Evolutionary conservation across 495 filamentous ascomycete genomes (phyloP).

Genomic region (Ramalina intermedia): DNA sequence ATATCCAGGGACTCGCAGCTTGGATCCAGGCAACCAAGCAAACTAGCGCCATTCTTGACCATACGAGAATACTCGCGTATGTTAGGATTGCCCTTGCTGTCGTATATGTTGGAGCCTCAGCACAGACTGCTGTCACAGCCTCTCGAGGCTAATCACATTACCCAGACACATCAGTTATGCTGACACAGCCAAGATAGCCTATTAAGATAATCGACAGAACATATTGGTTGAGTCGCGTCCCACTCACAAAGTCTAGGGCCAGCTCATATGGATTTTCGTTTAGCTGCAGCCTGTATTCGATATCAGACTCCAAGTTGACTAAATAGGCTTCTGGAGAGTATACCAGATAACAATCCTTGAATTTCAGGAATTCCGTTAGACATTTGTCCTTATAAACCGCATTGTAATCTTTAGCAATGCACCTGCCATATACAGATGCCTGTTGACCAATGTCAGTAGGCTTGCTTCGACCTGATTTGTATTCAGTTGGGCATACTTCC

Average conservation of each 20-base stretch:
- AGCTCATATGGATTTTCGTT: constrained; percentile 6
- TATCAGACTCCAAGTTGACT: neutral
- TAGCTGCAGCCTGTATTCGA: constrained; percentile 8
- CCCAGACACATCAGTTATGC: neutral
- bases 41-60: too few species aligned
- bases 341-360: constrained; percentile 87
- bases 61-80: too few species aligned
- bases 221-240: neutral
- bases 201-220: neutral
- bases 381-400: constrained; percentile 88
- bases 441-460: constrained; percentile 21
- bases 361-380: constrained; percentile 61
- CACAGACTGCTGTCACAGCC: too few species aligned
- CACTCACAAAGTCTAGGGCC: too few species aligned
- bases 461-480: neutral
- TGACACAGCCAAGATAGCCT: neutral
- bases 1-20: too few species aligned
- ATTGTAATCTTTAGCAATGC: constrained; percentile 81
- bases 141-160: too few species aligned
- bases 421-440: constrained; percentile 82
- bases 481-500: constrained; percentile 41
- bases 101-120: too few species aligned
- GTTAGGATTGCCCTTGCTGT: too few species aligned
- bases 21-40: too few species aligned
- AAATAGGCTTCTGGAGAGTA: neutral